phyloP scores from a whole-genome alignment of 805 yeast genomes.

The Hanseniaspora osmophila region DNA sequence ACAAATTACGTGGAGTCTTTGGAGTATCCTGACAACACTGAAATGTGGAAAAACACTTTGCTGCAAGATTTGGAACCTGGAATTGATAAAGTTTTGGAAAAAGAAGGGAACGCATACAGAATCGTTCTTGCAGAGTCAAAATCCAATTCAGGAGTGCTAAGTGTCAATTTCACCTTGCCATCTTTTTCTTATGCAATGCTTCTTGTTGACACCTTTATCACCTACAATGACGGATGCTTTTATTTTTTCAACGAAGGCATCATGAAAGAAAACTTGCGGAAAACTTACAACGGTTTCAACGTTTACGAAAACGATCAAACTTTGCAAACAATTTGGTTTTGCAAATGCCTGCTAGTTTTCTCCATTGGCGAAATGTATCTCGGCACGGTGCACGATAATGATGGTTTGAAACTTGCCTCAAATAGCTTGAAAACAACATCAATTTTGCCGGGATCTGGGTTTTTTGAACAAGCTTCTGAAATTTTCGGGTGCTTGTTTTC shows the following conservation, averaged over 20 bases:
- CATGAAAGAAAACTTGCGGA: constrained; percentile 50
- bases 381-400: constrained; percentile 44
- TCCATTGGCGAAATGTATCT: constrained; percentile 75
- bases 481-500: constrained; percentile 64
- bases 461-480: constrained; percentile 68
- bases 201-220: constrained; percentile 60
- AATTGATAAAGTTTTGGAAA: constrained; percentile 47
- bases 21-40: constrained; percentile 9
- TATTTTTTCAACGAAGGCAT: constrained; percentile 75
- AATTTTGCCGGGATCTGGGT: constrained; percentile 65
- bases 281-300: constrained; percentile 38
- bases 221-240: constrained; percentile 73
- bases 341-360: constrained; percentile 57
- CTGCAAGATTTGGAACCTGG: constrained; percentile 5
- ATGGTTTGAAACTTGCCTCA: constrained; percentile 22
- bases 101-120: constrained; percentile 65
- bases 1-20: no score
- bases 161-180: constrained; percentile 61
- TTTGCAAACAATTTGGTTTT: constrained; percentile 67
- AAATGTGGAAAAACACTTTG: constrained; percentile 1
- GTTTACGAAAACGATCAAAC: constrained; percentile 33
- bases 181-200: constrained; percentile 64
- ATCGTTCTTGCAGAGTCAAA: constrained; percentile 56
- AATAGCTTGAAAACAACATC: constrained; percentile 19
- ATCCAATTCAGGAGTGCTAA: constrained; percentile 29